Evolutionary conservation across 202 grass and related monocot genomes (phyloP).

Genomic region (Saccharum hybrid): DNA sequence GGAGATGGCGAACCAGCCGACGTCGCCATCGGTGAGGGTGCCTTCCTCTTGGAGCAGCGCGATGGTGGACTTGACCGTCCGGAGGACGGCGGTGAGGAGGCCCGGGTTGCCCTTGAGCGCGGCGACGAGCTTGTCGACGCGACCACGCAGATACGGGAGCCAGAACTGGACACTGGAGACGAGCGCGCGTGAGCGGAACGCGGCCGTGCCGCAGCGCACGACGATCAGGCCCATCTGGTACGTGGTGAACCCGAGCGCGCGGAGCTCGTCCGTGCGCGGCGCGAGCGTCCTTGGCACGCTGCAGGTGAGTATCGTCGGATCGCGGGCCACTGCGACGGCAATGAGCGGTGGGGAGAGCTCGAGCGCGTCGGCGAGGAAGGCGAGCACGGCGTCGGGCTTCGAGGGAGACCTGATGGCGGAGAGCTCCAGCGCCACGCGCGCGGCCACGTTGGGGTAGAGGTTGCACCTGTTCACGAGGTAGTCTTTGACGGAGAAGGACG

Average conservation of each 20-base stretch:
- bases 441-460: constrained; percentile 37
- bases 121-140: constrained; percentile 45
- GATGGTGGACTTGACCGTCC: constrained; percentile 21
- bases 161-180: constrained; percentile 22
- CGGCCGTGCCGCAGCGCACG: constrained; percentile 19
- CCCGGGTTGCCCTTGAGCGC: constrained; percentile 23
- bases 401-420: constrained; percentile 38
- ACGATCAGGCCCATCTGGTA: constrained; percentile 33
- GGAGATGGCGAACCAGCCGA: constrained; percentile 41
- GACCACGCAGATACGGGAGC: constrained; percentile 11
- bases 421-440: constrained; percentile 37
- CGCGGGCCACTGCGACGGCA: constrained; percentile 27
- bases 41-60: constrained; percentile 34
- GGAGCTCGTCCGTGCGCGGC: constrained; percentile 27
- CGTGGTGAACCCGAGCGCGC: constrained; percentile 36
- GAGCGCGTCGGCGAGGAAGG: constrained; percentile 29
- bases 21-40: constrained; percentile 35
- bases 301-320: constrained; percentile 29
- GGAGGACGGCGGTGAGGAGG: constrained; percentile 14
- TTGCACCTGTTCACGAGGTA: constrained; percentile 33
- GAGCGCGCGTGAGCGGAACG: constrained; percentile 26
- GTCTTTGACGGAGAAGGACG: constrained; percentile 15
- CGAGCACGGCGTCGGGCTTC: constrained; percentile 44
- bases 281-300: constrained; percentile 23
- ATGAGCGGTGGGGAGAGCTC: constrained; percentile 29